Evolutionary conservation across 192 early-diverging fungal species (phyloP).

Genomic region (Backusella mclennaniae): DNA sequence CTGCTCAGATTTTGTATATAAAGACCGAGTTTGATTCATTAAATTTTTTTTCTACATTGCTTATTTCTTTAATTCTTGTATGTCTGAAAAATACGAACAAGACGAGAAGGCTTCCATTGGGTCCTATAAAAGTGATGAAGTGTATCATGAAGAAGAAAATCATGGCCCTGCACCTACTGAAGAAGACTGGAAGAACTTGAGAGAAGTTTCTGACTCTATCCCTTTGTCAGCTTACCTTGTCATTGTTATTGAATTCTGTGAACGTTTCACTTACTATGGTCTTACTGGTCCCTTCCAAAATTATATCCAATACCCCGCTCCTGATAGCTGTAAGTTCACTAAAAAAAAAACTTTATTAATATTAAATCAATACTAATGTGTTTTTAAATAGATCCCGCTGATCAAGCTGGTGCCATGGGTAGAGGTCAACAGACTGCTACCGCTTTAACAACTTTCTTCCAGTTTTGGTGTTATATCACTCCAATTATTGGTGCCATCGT

Average conservation of each 20-base stretch:
- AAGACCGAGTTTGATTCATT: background rate
- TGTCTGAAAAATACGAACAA: background rate
- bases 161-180: slow-evolving; percentile 54
- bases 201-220: slow-evolving; percentile 56
- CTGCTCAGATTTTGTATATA: background rate
- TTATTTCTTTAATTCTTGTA: background rate
- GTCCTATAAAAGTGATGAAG: slow-evolving; percentile 35
- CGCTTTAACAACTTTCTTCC: slow-evolving; percentile 53
- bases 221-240: slow-evolving; percentile 54
- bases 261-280: slow-evolving; percentile 66
- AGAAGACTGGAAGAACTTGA: slow-evolving; percentile 54
- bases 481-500: slow-evolving; percentile 63
- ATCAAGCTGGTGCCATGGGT: slow-evolving; percentile 51
- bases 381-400: slow-evolving; percentile 24
- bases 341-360: slow-evolving; percentile 6
- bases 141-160: slow-evolving; percentile 30
- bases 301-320: slow-evolving; percentile 49
- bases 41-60: background rate
- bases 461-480: slow-evolving; percentile 59
- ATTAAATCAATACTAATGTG: background rate
- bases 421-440: slow-evolving; percentile 51
- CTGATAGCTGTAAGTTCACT: slow-evolving; percentile 28
- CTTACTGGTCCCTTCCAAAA: slow-evolving; percentile 56
- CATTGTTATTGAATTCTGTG: slow-evolving; percentile 58
- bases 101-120: background rate